phyloP scores from a whole-genome alignment of 345 rosid genomes.

The Salix arbutifolia region DNA sequence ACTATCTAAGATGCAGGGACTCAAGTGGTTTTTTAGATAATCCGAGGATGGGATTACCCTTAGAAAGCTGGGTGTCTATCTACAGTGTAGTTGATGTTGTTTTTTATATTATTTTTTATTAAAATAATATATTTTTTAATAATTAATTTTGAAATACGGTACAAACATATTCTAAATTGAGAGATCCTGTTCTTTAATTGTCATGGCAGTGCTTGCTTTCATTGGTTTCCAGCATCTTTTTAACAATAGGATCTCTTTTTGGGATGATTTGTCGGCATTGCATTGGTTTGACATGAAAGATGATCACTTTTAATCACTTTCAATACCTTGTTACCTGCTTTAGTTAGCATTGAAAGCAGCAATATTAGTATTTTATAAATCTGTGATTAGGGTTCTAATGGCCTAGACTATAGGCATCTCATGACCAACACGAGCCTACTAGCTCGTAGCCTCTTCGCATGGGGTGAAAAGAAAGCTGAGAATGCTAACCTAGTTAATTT shows the following conservation, averaged over 20 bases:
- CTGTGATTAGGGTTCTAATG: conserved; percentile 2
- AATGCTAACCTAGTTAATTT: neutral
- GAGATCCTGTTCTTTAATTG: neutral
- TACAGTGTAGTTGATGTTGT: too few species aligned
- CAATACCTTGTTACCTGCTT: neutral
- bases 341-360: neutral
- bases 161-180: neutral
- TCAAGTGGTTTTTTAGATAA: neutral
- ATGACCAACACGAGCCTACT: neutral
- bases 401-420: conserved; percentile 8
- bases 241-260: neutral
- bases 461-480: neutral
- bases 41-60: neutral
- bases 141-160: too few species aligned
- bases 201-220: neutral
- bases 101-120: too few species aligned
- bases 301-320: neutral
- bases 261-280: neutral
- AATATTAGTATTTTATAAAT: conserved; percentile 2
- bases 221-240: neutral
- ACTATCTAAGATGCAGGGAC: neutral
- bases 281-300: neutral
- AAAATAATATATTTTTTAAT: too few species aligned
- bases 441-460: neutral
- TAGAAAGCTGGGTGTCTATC: too few species aligned